Evolutionary conservation across 2,329 filamentous ascomycete species (phyloP).

Genomic region (Penicillium corylophilum): DNA sequence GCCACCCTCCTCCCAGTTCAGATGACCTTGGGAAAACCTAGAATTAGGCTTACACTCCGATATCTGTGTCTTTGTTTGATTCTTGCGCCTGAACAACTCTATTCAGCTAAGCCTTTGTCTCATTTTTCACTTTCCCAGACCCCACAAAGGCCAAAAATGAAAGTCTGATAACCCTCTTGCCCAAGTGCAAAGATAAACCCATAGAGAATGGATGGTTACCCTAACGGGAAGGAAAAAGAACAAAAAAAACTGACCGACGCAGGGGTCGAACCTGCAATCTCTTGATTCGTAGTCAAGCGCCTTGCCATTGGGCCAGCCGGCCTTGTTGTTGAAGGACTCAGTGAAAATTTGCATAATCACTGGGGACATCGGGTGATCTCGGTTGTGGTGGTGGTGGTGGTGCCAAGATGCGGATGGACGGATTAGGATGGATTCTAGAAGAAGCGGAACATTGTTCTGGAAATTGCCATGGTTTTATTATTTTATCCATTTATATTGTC

Average conservation of each 20-base stretch:
- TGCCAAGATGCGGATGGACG: neutral
- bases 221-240: too few relatives aligned
- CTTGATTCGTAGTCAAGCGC: slow-evolving; percentile 55
- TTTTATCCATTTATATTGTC: too few relatives aligned
- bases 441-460: neutral
- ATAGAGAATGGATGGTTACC: neutral
- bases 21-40: too few relatives aligned
- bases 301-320: slow-evolving; percentile 47
- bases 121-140: too few relatives aligned
- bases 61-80: too few relatives aligned
- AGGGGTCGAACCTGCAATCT: slow-evolving; percentile 52
- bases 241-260: slow-evolving; percentile 36
- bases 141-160: too few relatives aligned
- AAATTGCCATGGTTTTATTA: too few relatives aligned
- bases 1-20: too few relatives aligned
- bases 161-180: too few relatives aligned
- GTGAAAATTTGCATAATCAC: neutral
- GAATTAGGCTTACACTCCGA: too few relatives aligned
- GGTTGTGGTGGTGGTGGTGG: neutral
- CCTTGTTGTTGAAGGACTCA: neutral
- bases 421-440: neutral
- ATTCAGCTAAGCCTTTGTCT: too few relatives aligned
- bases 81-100: too few relatives aligned
- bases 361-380: neutral
- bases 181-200: neutral